phyloP scores from a whole-genome alignment of 208 protist genomes.

The Trichomonas tenax region DNA sequence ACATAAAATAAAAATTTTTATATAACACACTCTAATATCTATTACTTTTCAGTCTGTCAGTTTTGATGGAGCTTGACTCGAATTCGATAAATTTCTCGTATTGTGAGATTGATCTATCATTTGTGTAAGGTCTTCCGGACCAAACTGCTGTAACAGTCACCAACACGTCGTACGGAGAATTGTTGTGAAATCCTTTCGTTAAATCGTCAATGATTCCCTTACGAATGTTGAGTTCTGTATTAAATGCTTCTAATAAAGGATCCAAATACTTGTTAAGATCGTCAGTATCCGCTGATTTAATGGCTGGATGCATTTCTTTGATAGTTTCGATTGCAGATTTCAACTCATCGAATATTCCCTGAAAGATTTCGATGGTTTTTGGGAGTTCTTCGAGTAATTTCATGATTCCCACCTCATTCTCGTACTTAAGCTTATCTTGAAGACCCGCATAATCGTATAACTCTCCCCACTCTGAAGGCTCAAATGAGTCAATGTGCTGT shows the following conservation, averaged over 20 bases:
- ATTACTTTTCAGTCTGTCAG: not conserved
- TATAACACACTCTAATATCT: too few species aligned
- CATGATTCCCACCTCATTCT: not conserved
- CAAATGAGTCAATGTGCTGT: not conserved
- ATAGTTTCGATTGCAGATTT: not conserved
- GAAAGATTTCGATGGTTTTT: not conserved
- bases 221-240: not conserved
- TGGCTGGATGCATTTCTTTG: not conserved
- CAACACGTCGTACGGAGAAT: not conserved
- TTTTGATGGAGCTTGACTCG: not conserved
- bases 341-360: not conserved
- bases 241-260: not conserved
- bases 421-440: not conserved
- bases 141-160: not conserved
- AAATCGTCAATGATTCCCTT: not conserved
- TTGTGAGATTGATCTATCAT: not conserved
- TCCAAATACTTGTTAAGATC: not conserved
- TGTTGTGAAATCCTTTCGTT: not conserved
- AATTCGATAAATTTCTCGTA: not conserved
- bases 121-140: not conserved
- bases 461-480: not conserved
- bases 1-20: too few species aligned
- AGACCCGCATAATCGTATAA: not conserved
- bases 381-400: not conserved
- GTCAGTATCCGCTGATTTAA: not conserved